phyloP scores from a whole-genome alignment of 352 stramenopile species.

The Phytophthora fragariae region DNA sequence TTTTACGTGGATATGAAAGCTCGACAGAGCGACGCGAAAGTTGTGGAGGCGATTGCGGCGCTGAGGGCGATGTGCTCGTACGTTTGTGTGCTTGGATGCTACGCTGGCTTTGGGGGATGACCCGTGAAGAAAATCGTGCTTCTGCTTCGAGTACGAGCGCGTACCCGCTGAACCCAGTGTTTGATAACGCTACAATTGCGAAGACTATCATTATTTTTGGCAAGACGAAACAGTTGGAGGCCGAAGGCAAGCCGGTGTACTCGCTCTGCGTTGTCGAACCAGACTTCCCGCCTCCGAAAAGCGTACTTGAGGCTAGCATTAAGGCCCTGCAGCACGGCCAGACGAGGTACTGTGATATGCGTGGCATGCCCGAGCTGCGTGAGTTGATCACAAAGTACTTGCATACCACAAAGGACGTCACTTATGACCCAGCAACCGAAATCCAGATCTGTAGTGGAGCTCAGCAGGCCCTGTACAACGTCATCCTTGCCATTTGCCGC shows the following conservation, averaged over 20 bases:
- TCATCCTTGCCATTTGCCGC: slow-evolving; percentile 90
- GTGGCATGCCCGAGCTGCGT: slow-evolving; percentile 88
- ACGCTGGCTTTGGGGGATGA: slow-evolving; percentile 34
- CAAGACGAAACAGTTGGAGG: slow-evolving; percentile 95
- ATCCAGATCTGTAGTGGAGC: slow-evolving; percentile 96
- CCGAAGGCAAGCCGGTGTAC: slow-evolving; percentile 90
- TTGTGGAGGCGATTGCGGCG: slow-evolving; percentile 81
- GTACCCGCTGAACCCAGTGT: slow-evolving; percentile 78
- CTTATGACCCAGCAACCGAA: slow-evolving; percentile 90
- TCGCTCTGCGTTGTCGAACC: slow-evolving; percentile 96
- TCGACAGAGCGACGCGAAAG: slow-evolving; percentile 61
- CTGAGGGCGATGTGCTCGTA: slow-evolving; percentile 83
- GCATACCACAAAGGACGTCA: slow-evolving; percentile 84
- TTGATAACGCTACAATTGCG: slow-evolving; percentile 84
- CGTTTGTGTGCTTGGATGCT: slow-evolving; percentile 87
- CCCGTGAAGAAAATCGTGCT: slow-evolving; percentile 26
- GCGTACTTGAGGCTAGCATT: slow-evolving; percentile 90
- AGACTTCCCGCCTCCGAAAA: slow-evolving; percentile 92
- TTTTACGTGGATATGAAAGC: slow-evolving; percentile 80
- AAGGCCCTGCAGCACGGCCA: slow-evolving; percentile 73
- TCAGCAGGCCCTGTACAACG: slow-evolving; percentile 95
- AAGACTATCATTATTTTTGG: slow-evolving; percentile 95
- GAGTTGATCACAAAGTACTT: slow-evolving; percentile 92
- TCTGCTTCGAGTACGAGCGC: neutral
- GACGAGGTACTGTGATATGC: slow-evolving; percentile 96